These are phyloP conservation scores for Simplicillium aogashimaense DNA, from an alignment of 2,329 filamentous ascomycete species.

Conservation along the genomic window DNA sequence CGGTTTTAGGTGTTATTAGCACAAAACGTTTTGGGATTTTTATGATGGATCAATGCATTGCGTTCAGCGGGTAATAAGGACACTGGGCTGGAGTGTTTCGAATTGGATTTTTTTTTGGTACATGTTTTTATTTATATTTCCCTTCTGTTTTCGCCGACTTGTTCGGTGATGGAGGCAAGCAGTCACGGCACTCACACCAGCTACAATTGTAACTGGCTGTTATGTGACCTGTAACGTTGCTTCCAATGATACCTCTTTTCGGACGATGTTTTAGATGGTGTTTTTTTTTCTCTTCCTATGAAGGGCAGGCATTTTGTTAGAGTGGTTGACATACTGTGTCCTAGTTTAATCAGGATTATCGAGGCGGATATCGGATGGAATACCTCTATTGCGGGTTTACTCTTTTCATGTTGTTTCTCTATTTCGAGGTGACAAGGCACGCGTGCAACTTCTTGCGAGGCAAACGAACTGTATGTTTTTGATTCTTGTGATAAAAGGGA, in stretches of 20 bases:
- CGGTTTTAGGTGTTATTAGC: constrained; percentile 6
- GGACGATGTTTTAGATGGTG: constrained; percentile 1
- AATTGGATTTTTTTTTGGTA: constrained; percentile 11
- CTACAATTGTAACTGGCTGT: no score
- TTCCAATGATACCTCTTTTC: no score
- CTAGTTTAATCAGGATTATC: constrained; percentile 12
- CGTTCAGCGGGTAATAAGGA: constrained; percentile 24
- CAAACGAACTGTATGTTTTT: no score
- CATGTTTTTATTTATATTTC: constrained; percentile 12
- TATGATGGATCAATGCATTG: constrained; percentile 27
- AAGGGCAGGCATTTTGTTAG: constrained; percentile 11
- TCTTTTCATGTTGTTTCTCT: no score
- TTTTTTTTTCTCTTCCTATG: constrained; percentile 8
- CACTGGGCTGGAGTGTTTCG: constrained; percentile 1
- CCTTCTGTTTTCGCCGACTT: constrained; percentile 6
- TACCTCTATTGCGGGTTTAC: no score
- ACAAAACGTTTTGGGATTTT: constrained; percentile 17
- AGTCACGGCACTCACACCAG: constrained; percentile 1
- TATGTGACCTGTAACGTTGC: no score
- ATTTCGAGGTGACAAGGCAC: no score
- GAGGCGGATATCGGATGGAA: constrained; percentile 29
- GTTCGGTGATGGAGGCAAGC: constrained; percentile 8
- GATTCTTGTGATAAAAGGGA: no score
- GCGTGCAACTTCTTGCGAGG: no score
- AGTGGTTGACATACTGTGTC: constrained; percentile 9